Conservation (phyloP, 2,329 filamentous ascomycete genomes). For the Ambrosiella xylebori region DNA sequence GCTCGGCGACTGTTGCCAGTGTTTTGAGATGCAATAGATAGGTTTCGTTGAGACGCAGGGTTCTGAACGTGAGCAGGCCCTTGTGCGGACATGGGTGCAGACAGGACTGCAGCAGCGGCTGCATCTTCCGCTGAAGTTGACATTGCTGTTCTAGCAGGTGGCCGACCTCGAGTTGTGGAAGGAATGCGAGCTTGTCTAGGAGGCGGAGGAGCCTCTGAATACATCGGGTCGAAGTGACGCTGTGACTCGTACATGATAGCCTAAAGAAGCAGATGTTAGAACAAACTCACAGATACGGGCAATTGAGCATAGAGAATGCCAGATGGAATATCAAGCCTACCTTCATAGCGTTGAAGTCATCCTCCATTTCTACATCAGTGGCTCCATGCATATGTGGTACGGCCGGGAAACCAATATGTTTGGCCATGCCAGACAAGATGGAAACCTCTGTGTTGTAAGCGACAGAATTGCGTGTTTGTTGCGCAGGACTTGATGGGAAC, state of each 20-base stretch:
- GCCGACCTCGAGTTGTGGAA: too few relatives aligned
- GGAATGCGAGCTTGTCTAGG: too few relatives aligned
- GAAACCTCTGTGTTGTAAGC: conserved; percentile 94
- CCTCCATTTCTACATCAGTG: conserved; percentile 56
- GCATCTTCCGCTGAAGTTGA: neutral
- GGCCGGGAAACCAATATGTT: conserved; percentile 90
- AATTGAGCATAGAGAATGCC: neutral
- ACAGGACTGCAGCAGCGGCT: neutral
- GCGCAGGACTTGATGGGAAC: conserved; percentile 58
- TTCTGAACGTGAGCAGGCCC: neutral
- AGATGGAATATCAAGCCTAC: conserved; percentile 26
- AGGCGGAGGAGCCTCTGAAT: neutral
- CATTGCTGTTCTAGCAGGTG: neutral
- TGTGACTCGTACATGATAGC: conserved; percentile 9
- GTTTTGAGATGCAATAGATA: neutral
- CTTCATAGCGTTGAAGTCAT: conserved; percentile 77
- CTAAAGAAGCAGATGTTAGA: conserved; percentile 5
- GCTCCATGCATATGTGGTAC: conserved; percentile 70
- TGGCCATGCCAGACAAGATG: conserved; percentile 74
- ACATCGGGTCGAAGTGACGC: neutral
- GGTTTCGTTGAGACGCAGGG: neutral
- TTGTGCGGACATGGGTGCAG: neutral
- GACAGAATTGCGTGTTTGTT: conserved; percentile 68
- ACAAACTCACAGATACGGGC: neutral
- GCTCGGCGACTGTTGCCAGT: conserved; percentile 1